Evolutionary conservation across 495 filamentous ascomycete species (phyloP).

Genomic region (Collariella sp.): DNA sequence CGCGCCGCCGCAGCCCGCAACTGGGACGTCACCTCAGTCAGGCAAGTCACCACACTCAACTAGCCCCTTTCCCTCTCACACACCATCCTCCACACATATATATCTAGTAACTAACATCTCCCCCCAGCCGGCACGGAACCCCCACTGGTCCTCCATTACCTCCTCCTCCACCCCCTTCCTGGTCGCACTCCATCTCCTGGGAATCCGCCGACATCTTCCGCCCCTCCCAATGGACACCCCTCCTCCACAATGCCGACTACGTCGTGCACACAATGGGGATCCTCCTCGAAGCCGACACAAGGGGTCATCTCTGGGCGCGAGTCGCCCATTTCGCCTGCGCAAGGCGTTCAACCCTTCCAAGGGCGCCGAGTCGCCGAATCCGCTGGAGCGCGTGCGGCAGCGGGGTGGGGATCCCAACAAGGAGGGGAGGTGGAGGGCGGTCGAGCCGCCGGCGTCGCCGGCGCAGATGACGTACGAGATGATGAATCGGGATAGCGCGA

Average conservation of each 20-base stretch:
- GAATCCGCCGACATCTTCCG: conserved; percentile 76
- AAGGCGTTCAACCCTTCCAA: conserved; percentile 53
- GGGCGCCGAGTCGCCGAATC: conserved; percentile 56
- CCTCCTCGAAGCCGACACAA: conserved; percentile 96
- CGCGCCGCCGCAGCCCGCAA: conserved; percentile 71
- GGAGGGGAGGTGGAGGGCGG: background rate
- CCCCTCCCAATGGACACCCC: conserved; percentile 63
- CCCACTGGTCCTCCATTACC: conserved; percentile 72
- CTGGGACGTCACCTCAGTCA: conserved; percentile 85
- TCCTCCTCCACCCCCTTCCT: conserved; percentile 64
- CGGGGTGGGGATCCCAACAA: conserved; percentile 13
- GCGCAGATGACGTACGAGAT: conserved; percentile 90
- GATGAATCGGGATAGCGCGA: conserved; percentile 86
- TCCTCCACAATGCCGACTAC: conserved; percentile 64
- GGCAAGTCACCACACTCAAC: too few species aligned
- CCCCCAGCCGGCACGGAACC: conserved; percentile 69
- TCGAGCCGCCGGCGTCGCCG: conserved; percentile 55
- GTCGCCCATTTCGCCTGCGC: conserved; percentile 60
- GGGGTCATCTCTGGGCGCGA: conserved; percentile 76
- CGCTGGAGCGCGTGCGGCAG: conserved; percentile 49
- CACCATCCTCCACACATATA: background rate
- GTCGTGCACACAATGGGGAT: conserved; percentile 94
- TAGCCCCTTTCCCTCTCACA: background rate
- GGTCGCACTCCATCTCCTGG: conserved; percentile 80
- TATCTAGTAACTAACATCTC: background rate